Conservation (phyloP, 2,329 filamentous ascomycete species). For the Lasiodiplodia theobromae region DNA sequence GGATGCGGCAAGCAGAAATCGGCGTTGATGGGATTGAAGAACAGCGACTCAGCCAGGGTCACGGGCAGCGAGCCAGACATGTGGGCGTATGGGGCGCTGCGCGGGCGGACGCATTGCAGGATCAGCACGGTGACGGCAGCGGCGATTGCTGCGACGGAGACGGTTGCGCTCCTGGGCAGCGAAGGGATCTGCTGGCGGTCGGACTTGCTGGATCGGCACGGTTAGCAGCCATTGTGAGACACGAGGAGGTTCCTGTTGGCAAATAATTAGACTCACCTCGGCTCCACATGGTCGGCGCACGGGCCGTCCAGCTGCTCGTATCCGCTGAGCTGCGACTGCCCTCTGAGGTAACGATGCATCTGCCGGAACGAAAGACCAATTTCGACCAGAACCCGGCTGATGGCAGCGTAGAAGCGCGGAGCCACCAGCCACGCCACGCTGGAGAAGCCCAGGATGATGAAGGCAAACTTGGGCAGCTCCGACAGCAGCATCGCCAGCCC, state of each 20-base stretch:
- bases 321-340: constrained; percentile 13
- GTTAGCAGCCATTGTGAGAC: not conserved
- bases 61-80: constrained; percentile 47
- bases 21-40: constrained; percentile 29
- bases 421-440: constrained; percentile 40
- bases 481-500: constrained; percentile 49
- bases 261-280: constrained; percentile 7
- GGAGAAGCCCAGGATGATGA: constrained; percentile 38
- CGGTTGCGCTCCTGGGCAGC: constrained; percentile 7
- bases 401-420: constrained; percentile 39
- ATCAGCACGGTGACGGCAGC: constrained; percentile 36
- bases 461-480: constrained; percentile 40
- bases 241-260: not conserved
- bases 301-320: constrained; percentile 3
- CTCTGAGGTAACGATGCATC: constrained; percentile 6
- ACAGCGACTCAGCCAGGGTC: constrained; percentile 37
- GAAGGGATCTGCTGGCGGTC: constrained; percentile 7
- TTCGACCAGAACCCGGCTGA: constrained; percentile 31
- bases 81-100: constrained; percentile 46
- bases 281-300: constrained; percentile 10
- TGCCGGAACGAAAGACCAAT: constrained; percentile 32
- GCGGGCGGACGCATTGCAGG: constrained; percentile 44
- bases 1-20: constrained; percentile 30
- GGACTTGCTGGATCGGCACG: not conserved
- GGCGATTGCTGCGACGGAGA: constrained; percentile 33